Evolutionary conservation across 805 yeast species (phyloP), one percentile per base, ranked within the genome.

Genomic region (Metschnikowia arizonensis): DNA sequence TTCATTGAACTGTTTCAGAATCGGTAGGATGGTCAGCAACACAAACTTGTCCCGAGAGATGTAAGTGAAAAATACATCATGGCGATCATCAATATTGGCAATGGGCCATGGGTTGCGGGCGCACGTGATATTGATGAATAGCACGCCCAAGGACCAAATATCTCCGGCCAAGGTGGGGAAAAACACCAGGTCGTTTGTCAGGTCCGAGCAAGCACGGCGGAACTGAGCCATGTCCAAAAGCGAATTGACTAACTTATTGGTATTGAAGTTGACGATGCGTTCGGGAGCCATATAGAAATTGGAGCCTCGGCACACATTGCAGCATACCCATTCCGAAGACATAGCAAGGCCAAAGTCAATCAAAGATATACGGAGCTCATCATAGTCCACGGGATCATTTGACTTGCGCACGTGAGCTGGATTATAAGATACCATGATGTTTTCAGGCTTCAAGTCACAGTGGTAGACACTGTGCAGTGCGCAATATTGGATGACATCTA

Each of bases 251-350:
- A 56, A 45, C 28, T 50, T 52, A 50, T 64, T 60, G 42, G 67
- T 65, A 48, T 63, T 58, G 38, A 68, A 73, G 52, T 77, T 75
- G 17, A 70, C 65, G n/a, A 81, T 62, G 59, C 93, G 68, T 62
- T 89, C 97, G 6, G 97, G 97, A 0, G 96, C 85, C 97, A 90
- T 89, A 66, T 89, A 89, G 64, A 87, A 90, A 19, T 86, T 77
- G 6, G 91, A 83, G 1, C 97, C 97, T 46, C 95, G 78, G 53
- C 95, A 88, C 17, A 82, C 79, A 56, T 85, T 84, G 50, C 84
- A 78, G 50, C 82, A 79, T 32, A 85, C 74, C 46, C 59, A 65
- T 33, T 72, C 66, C 9, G 77, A 74, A 39, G 77, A 75, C 47
- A 91, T 78, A 18, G 97, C 89, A 18, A 91, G 72, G 4, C 98